Conservation (phyloP, 352 stramenopile genomes). For the Phytophthora hibernalis region DNA sequence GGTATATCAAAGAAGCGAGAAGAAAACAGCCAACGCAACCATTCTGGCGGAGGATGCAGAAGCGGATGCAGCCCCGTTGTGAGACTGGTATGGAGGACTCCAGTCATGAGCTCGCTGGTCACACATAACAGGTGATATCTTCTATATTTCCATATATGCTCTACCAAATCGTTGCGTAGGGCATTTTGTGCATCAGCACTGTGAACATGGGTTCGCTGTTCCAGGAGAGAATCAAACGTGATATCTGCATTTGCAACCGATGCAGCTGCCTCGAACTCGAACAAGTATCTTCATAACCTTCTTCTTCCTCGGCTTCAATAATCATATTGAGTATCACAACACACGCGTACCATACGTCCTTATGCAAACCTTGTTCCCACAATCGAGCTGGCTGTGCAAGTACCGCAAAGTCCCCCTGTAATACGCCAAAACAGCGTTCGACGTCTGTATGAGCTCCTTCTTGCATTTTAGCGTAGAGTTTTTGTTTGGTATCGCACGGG, state of each 20-base stretch:
- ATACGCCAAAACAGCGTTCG: too few species aligned
- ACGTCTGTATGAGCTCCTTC: conserved; percentile 43
- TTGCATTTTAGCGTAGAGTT: conserved; percentile 26
- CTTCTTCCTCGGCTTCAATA: not conserved
- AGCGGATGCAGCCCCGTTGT: not conserved
- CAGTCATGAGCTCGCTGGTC: too few species aligned
- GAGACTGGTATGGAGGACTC: too few species aligned
- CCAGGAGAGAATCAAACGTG: not conserved
- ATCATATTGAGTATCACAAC: not conserved
- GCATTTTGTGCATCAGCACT: not conserved
- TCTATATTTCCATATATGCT: not conserved
- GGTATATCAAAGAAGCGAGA: not conserved
- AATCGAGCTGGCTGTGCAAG: not conserved
- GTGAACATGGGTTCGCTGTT: not conserved
- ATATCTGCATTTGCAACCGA: not conserved
- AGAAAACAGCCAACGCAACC: not conserved
- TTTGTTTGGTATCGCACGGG: conserved; percentile 4
- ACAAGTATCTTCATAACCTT: not conserved
- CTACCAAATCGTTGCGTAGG: not conserved
- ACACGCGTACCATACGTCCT: not conserved
- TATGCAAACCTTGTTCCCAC: not conserved
- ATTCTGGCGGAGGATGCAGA: not conserved
- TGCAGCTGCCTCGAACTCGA: not conserved
- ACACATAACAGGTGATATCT: not conserved
- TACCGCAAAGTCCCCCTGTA: not conserved